Base-by-base conservation (phyloP, 2,329 filamentous ascomycete species). In the Didymosphaeria variabile region DNA sequence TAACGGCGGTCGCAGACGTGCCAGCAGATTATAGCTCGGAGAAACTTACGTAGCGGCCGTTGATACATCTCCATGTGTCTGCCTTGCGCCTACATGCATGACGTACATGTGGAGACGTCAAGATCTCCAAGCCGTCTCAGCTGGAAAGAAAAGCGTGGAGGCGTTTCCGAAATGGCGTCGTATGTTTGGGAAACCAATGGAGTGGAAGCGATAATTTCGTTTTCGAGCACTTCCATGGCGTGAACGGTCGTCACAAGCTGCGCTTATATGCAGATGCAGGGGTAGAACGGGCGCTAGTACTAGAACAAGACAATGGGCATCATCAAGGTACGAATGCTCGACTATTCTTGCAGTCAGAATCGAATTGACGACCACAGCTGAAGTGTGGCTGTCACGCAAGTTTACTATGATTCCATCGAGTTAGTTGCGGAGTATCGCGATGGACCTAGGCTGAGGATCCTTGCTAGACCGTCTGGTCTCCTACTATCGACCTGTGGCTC, bases 181-280 rank as follows among this genome's bases (percentile, higher is more conserved):
- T 54, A 62, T 55, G 32, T 44, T 46, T 17, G 23, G 21, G 49
- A 26, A 44, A 15, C 59, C 59, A 61, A 61, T 57, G 23, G 31
- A 26, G 26, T 29, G 6, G 26, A 6, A 53, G 54, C 12, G 40
- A 26, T 15, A 40, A 19, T 21, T 13, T 32, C 38, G 21, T 47
- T 13, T 19, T 51, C 44, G 40, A 60, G 42, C 17, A 44, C 49
- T 42, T 42, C 42, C 50, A 50, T 51, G 56, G 58, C 31, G 26
- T 46, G 46, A 51, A 63, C 55, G 38, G 47, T 42, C 36, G 38
- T 49, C 19, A 42, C 5, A 32, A 52, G 56, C 55, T 61, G 60
- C 57, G 65, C 65, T 67, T 63, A 68, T 62, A 42, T 62, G 57
- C 64, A 64, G 40, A 47, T 42, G 52, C 60, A 64, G 46, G 60